Percentiles rank a stretch among this genome's conserved stretches.
These are phyloP conservation scores for cucumber (Cucumis sativus) DNA, from an alignment of 306 rosid species.

Conservation along the genomic window Cucumber_9930_V3 NC_026660.2:7269001-7269500, in stretches of 20 bases:
- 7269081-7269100: background rate
- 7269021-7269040: constrained; percentile 67
- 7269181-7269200: too few relatives aligned
- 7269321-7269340: constrained; percentile 54
- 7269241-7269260: constrained; percentile 81
- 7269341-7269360: constrained; percentile 42
- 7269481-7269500: too few relatives aligned
- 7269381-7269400: constrained; percentile 30
- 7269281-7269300: constrained; percentile 73
- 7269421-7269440: constrained; percentile 43
- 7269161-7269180: too few relatives aligned
- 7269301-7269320: constrained; percentile 63
- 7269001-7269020: constrained; percentile 63
- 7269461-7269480: background rate
- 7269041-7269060: constrained; percentile 87
- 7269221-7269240: background rate
- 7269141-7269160: too few relatives aligned
- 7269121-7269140: too few relatives aligned
- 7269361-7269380: constrained; percentile 39
- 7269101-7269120: too few relatives aligned
- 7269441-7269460: constrained; percentile 10
- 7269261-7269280: constrained; percentile 84
- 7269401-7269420: constrained; percentile 47
- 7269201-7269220: too few relatives aligned
- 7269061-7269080: constrained; percentile 81